Base-by-base conservation (phyloP, 1,284 basidiomycete genomes). In the Paramarasmius palmivorus region DNA sequence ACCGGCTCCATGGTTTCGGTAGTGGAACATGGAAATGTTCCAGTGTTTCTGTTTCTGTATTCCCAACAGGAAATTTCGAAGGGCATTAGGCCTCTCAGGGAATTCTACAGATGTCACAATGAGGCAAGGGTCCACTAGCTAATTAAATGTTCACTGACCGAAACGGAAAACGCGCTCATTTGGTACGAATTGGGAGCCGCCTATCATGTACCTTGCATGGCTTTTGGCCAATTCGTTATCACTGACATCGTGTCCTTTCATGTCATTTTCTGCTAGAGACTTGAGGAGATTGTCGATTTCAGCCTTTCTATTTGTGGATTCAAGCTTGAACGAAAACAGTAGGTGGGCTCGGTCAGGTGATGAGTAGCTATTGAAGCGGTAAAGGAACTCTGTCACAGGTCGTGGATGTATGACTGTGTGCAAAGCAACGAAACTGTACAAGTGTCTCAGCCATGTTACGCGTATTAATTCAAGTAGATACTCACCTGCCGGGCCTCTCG, bases 21-120 rank as follows among this genome's bases (percentile, higher is more conserved):
- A 99, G 70, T 99, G 97, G 77, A 98, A 99, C 57, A 99, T 71
- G 1, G 93, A 91, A 50, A 99, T 93, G 71, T 97, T 98, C 94
- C 95, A 98, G 14, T 86, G 29, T 12, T 32, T 32, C 29, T 88
- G 26, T 83, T 78, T 49, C 90, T 88, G 50, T 32, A 99, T 70
- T 3, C 89, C 90, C 19, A 86, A 74, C 59, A 98, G 76, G 76
- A 99, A 99, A 62, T 91, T 92, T 44, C 91, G 83, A 54, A 99
- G 74, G 1, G 96, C 96, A 3, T 89, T 91, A 4, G 95, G 96
- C 52, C 96, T 78, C 70, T 99, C 97, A 2, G 97, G 97, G 69
- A 99, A 99, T 67, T 96, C 95, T 95, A 65, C 9, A 52, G 12
- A 48, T 19, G 46, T 46, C 48, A 50, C 10, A 63, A 45, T 32